phyloP scores from a whole-genome alignment of 164 flowering plant genomes.

The Kingdonia uniflora region DNA sequence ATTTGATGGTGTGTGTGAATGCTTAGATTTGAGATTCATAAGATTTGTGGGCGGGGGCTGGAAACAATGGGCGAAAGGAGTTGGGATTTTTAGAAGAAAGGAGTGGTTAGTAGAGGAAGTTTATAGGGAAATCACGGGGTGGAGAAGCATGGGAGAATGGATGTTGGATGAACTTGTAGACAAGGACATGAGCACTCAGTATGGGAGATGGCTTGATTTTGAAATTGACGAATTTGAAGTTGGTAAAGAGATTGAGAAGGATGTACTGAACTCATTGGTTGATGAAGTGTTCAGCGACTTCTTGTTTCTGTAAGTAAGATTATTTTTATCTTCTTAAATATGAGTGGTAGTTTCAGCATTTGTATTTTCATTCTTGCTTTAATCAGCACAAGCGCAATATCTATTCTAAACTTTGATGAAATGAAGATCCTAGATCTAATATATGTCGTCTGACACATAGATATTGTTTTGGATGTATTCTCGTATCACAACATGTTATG shows the following conservation, averaged over 20 bases:
- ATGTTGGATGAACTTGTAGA: constrained; percentile 92
- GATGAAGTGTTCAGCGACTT: constrained; percentile 62
- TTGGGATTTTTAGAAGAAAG: constrained; percentile 37
- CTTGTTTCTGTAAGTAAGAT: constrained; percentile 15
- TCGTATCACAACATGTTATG: too few relatives aligned
- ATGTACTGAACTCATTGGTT: constrained; percentile 48
- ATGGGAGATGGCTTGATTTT: constrained; percentile 73
- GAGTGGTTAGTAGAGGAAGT: constrained; percentile 63
- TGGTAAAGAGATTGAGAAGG: constrained; percentile 47
- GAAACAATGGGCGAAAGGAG: constrained; percentile 50
- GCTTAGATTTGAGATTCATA: constrained; percentile 54
- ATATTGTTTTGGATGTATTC: too few relatives aligned
- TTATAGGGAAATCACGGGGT: constrained; percentile 52
- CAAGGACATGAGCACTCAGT: constrained; percentile 71
- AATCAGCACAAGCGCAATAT: too few relatives aligned
- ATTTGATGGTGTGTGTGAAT: constrained; percentile 71
- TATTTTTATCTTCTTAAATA: neutral
- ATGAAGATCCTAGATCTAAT: too few relatives aligned
- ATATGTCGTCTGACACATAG: too few relatives aligned
- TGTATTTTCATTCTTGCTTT: too few relatives aligned
- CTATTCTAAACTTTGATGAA: too few relatives aligned
- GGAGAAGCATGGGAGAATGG: constrained; percentile 52
- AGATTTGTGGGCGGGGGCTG: constrained; percentile 42
- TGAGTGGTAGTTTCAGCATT: too few relatives aligned
- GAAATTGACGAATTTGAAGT: constrained; percentile 49